Percentiles rank a stretch among this genome's conserved stretches.
Evolutionary conservation across 192 early-diverging fungal species (phyloP).

Genomic region (Entomortierella beljakovae): DNA sequence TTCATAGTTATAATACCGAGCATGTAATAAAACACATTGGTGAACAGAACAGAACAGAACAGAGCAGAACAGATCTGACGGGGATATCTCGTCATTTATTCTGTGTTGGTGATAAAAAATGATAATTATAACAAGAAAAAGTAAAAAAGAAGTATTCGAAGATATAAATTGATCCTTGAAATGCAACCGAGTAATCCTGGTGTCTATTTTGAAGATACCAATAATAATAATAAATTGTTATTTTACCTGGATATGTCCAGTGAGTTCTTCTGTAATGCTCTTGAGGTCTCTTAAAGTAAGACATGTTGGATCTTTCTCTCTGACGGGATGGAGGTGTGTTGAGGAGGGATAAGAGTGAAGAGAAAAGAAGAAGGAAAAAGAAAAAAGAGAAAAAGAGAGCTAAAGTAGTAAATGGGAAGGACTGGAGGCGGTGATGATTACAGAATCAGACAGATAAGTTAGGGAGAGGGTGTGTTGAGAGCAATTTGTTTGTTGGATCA

Average conservation of each 20-base stretch:
- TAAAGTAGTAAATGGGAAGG: background rate
- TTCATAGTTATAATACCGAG: too few relatives aligned
- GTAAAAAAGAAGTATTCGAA: background rate
- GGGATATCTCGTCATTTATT: too few relatives aligned
- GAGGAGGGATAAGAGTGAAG: background rate
- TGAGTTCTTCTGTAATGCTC: slow-evolving; percentile 37
- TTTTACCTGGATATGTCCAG: slow-evolving; percentile 50
- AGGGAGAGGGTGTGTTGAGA: too few relatives aligned
- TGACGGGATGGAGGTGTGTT: background rate
- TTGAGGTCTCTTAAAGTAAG: slow-evolving; percentile 38
- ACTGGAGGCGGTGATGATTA: background rate
- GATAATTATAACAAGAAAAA: background rate
- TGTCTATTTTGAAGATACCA: too few relatives aligned
- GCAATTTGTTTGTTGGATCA: too few relatives aligned
- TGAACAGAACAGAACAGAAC: too few relatives aligned
- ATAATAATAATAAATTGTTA: too few relatives aligned
- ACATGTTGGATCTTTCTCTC: slow-evolving; percentile 4
- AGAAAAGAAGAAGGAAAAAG: slow-evolving; percentile 2
- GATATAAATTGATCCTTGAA: background rate
- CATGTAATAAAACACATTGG: too few relatives aligned
- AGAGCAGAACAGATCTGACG: too few relatives aligned
- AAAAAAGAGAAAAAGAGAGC: background rate
- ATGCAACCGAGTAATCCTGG: background rate
- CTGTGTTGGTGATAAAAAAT: background rate
- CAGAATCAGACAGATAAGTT: too few relatives aligned